Evolutionary conservation across 306 rosid genomes (phyloP), one percentile per base, ranked within the genome.

Genomic region (Casuarina equisetifolia): DNA sequence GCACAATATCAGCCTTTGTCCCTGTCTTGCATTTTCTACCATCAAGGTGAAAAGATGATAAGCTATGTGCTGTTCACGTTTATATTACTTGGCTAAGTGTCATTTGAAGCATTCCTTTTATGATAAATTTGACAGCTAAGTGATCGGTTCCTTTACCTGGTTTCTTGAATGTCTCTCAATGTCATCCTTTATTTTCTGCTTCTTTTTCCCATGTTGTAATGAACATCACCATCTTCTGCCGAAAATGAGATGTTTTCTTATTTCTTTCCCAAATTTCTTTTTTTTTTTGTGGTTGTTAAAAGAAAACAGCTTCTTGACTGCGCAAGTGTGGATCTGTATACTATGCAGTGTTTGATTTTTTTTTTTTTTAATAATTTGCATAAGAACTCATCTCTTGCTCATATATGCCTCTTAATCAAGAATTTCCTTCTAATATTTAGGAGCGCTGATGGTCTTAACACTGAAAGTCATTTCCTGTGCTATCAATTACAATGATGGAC

Each of bases 401-500:
- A 58, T n/a, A 2, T 40, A 4, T 15, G 70, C 70, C 32, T 50
- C 73, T 75, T 81, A 49, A 80, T 74, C 3, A 46, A 84, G 75
- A 10, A 72, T 72, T 88, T 48, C 74, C 66, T 62, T 71, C 70
- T 84, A 77, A 74, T 67, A 40, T 53, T 43, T 73, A 94, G 99
- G 99, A 76, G 96, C 98, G 3, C 81, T 96, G 59, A 96, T 96
- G 99, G 99, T 96, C 54, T 85, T 93, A 82, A 89, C 94, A 53
- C 78, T 96, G 88, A 96, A 92, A 86, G 98, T 91, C 50, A 90
- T 96, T 52, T 96, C 99, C 0, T 91, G 97, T 78, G 82, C 98
- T 20, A 90, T 96, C 72, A 96, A 96, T 80, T 96, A 96, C 49
- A 93, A 93, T 43, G 99, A 96, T 77, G 99, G 97, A 49, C 10